A percentile compares a stretch with the other conserved stretches of the same genome.
Conservation (phyloP, 345 rosid species). For the Populus davidiana region DNA sequence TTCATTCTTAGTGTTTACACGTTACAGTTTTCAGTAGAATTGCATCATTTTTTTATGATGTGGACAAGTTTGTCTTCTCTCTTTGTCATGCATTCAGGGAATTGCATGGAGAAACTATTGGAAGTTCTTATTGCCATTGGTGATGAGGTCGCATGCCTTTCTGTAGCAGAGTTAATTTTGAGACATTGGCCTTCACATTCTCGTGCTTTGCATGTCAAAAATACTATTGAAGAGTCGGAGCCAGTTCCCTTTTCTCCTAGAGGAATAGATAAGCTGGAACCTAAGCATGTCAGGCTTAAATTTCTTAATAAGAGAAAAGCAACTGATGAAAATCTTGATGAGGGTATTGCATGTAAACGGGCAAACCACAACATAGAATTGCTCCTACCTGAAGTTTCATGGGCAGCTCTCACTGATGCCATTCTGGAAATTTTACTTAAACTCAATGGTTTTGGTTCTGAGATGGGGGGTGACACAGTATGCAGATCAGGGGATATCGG, state of each 20-base stretch:
- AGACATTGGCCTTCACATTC: slow-evolving; percentile 99
- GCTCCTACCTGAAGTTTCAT: slow-evolving; percentile 61
- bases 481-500: slow-evolving; percentile 72
- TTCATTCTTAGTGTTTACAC: background rate
- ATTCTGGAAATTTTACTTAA: slow-evolving; percentile 72
- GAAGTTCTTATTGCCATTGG: slow-evolving; percentile 98
- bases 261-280: slow-evolving; percentile 93
- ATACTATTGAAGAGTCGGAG: slow-evolving; percentile 69
- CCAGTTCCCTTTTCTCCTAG: slow-evolving; percentile 77
- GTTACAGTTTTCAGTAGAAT: background rate
- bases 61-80: background rate
- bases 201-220: slow-evolving; percentile 86
- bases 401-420: slow-evolving; percentile 59
- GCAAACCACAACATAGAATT: slow-evolving; percentile 53
- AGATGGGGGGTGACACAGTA: slow-evolving; percentile 24
- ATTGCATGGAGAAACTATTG: slow-evolving; percentile 96
- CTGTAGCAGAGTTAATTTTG: slow-evolving; percentile 88
- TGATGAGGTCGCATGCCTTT: slow-evolving; percentile 95
- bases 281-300: slow-evolving; percentile 75
- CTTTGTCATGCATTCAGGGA: slow-evolving; percentile 56
- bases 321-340: slow-evolving; percentile 47
- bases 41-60: background rate
- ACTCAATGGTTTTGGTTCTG: slow-evolving; percentile 33
- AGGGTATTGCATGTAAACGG: slow-evolving; percentile 49
- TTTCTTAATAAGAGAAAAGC: slow-evolving; percentile 84